Conservation (phyloP, 2,329 filamentous ascomycete species). For the Paecilomyces niveus region DNA sequence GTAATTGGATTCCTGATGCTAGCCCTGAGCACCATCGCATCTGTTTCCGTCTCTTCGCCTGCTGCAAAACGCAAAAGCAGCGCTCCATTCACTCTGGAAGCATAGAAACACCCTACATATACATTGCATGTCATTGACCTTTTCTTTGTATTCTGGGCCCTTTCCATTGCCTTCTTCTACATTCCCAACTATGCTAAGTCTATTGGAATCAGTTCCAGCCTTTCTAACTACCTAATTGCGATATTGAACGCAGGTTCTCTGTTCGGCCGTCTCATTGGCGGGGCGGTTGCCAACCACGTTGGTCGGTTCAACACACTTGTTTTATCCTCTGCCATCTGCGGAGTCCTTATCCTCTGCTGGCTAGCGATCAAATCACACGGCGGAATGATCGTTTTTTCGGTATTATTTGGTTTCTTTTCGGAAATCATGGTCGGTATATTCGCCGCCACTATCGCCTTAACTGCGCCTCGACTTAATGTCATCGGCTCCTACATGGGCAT, state of each 20-base stretch:
- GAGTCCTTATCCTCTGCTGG: conserved; percentile 24
- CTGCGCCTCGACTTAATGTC: not conserved
- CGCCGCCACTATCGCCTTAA: too few relatives aligned
- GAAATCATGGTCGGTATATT: conserved; percentile 20
- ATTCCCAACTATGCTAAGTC: conserved; percentile 19
- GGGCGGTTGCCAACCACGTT: conserved; percentile 25
- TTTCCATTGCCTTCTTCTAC: conserved; percentile 27
- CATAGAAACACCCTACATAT: conserved; percentile 14
- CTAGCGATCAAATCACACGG: conserved; percentile 14
- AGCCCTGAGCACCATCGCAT: conserved; percentile 23
- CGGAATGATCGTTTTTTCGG: conserved; percentile 22
- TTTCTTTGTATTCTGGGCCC: conserved; percentile 18
- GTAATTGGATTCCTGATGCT: conserved; percentile 45
- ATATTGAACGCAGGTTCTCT: conserved; percentile 29
- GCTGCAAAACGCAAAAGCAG: too few relatives aligned
- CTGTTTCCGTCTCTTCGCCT: too few relatives aligned
- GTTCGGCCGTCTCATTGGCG: conserved; percentile 28
- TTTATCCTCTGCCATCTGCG: conserved; percentile 15
- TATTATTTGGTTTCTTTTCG: conserved; percentile 25
- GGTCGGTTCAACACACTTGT: conserved; percentile 24
- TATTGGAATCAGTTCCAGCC: conserved; percentile 12
- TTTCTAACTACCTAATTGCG: conserved; percentile 19
- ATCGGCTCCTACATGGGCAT: conserved; percentile 15
- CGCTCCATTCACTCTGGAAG: conserved; percentile 9
- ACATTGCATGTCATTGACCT: conserved; percentile 11